A percentile compares a stretch with the other conserved stretches of the same genome.
Evolutionary conservation across 2,329 filamentous ascomycete genomes (phyloP).

Genomic region (Fusarium sp.): DNA sequence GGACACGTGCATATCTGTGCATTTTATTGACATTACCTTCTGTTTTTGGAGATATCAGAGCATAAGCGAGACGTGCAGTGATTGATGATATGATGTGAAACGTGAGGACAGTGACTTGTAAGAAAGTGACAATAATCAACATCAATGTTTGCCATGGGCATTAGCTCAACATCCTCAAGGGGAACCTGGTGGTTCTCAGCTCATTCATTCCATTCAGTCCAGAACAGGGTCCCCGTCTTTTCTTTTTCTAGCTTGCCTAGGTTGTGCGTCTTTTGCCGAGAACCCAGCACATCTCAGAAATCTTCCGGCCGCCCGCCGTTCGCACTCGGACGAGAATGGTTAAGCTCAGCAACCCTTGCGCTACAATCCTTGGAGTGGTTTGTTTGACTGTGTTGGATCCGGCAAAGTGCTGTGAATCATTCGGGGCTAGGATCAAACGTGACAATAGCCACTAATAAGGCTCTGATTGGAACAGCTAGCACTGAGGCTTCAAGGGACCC

Average conservation of each 20-base stretch:
- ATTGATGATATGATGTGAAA: slow-evolving; percentile 11
- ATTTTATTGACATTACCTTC: slow-evolving; percentile 15
- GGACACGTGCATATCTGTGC: slow-evolving; percentile 32
- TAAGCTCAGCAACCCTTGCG: slow-evolving; percentile 18
- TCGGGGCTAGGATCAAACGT: slow-evolving; percentile 20
- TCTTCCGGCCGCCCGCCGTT: slow-evolving; percentile 27
- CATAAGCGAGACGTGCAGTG: slow-evolving; percentile 13
- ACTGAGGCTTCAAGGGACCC: slow-evolving; percentile 29
- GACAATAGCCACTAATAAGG: slow-evolving; percentile 13
- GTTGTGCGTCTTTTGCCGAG: slow-evolving; percentile 14
- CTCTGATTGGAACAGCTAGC: slow-evolving; percentile 39
- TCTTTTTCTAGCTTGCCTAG: slow-evolving; percentile 19
- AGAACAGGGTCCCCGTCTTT: slow-evolving; percentile 18
- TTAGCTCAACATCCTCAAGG: neutral
- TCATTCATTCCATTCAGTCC: slow-evolving; percentile 20
- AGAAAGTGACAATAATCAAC: neutral
- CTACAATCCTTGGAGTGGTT: slow-evolving; percentile 19
- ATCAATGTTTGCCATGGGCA: neutral
- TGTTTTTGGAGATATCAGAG: slow-evolving; percentile 13
- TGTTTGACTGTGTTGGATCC: slow-evolving; percentile 37
- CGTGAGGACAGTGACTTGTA: slow-evolving; percentile 11
- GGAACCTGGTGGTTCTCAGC: slow-evolving; percentile 20
- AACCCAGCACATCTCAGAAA: slow-evolving; percentile 26
- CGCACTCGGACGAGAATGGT: slow-evolving; percentile 20
- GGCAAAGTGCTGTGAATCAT: slow-evolving; percentile 36